These are phyloP conservation scores for Oldenlandia corymbosa DNA, from an alignment of 257 asterid genomes.

Conservation along the genomic window DNA sequence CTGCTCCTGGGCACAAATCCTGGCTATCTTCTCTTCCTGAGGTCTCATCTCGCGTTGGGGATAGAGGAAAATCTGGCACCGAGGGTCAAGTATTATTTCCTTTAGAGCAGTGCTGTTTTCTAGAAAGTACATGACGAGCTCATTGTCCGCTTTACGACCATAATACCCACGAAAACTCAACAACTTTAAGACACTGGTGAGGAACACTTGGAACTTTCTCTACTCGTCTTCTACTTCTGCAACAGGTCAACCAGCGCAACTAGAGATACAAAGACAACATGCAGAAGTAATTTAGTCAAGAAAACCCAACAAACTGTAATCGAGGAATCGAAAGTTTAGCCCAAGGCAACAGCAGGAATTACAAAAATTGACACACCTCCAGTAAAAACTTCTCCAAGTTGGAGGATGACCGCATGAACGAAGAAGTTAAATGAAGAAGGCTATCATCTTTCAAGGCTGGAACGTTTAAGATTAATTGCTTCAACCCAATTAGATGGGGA, in stretches of 20 bases:
- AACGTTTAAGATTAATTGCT: background rate
- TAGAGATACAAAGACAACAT: too few relatives aligned
- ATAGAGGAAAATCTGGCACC: background rate
- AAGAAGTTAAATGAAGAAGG: background rate
- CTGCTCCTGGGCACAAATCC: background rate
- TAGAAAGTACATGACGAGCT: background rate
- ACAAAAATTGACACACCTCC: background rate
- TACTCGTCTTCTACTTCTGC: background rate
- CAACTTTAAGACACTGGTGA: conserved; percentile 2
- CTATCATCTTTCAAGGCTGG: background rate
- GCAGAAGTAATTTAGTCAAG: too few relatives aligned
- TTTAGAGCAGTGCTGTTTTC: background rate
- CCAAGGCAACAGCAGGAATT: too few relatives aligned
- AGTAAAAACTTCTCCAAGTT: conserved; percentile 1
- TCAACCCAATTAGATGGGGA: background rate
- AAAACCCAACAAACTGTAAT: too few relatives aligned
- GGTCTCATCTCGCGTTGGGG: background rate
- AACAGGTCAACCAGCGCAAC: too few relatives aligned
- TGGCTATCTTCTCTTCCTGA: background rate
- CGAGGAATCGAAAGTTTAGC: too few relatives aligned
- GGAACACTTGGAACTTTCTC: background rate
- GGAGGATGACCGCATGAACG: background rate
- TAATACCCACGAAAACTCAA: background rate
- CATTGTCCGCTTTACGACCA: conserved; percentile 5
- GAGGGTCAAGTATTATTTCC: background rate